Evolutionary conservation across 2,329 filamentous ascomycete species (phyloP).

Genomic region (Mycosphaerella arachidis): DNA sequence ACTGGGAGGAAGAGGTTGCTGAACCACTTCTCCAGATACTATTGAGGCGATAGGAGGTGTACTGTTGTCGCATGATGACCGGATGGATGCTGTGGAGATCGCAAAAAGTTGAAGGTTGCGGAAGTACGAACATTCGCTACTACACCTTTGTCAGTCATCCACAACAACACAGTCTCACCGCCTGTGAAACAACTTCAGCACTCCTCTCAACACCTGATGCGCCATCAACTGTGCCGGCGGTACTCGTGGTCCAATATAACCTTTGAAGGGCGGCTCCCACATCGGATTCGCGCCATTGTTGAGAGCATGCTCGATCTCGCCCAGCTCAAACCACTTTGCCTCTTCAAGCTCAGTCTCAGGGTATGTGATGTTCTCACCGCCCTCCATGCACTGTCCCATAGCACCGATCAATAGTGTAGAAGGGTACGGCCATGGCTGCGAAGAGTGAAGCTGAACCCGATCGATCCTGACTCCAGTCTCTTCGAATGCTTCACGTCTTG

Average conservation of each 20-base stretch:
- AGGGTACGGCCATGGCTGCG: slow-evolving; percentile 84
- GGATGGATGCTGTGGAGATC: too few relatives aligned
- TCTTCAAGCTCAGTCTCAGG: slow-evolving; percentile 23
- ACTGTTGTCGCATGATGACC: not conserved
- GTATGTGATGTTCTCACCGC: slow-evolving; percentile 22
- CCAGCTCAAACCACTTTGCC: slow-evolving; percentile 23
- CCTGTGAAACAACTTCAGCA: slow-evolving; percentile 19
- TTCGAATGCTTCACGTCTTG: slow-evolving; percentile 80
- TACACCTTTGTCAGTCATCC: not conserved
- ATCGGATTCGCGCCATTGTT: slow-evolving; percentile 22
- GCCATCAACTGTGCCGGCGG: slow-evolving; percentile 21
- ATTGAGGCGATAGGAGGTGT: not conserved
- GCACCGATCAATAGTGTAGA: slow-evolving; percentile 73
- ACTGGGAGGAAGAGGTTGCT: not conserved
- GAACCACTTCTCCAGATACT: not conserved
- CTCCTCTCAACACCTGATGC: slow-evolving; percentile 20
- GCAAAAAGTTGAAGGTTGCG: not conserved
- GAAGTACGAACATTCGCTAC: not conserved
- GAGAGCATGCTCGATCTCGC: slow-evolving; percentile 21
- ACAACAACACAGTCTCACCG: slow-evolving; percentile 4
- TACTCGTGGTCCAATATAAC: slow-evolving; percentile 20
- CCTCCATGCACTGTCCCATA: slow-evolving; percentile 21
- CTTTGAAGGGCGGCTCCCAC: slow-evolving; percentile 23
- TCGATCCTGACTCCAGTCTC: slow-evolving; percentile 74
- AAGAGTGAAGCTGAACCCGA: slow-evolving; percentile 74